phyloP scores from a whole-genome alignment of 768 basidiomycete genomes.

The Trametes coccinea region DNA sequence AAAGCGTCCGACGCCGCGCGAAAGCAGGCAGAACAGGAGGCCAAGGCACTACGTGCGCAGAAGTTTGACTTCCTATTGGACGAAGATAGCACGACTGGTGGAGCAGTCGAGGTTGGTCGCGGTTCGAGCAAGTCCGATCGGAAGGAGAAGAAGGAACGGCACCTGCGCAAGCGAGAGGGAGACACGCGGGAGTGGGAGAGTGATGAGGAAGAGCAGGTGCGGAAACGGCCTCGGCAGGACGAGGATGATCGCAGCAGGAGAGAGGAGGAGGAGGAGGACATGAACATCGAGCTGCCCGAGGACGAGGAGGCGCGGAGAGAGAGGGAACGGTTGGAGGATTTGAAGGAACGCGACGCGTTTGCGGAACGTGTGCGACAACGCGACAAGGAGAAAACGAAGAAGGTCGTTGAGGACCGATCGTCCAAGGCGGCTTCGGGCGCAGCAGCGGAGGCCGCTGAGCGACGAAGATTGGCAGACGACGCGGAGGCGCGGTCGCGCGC shows the following conservation, averaged over 20 bases:
- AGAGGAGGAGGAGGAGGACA: constrained; percentile 42
- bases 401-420: constrained; percentile 89
- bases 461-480: constrained; percentile 77
- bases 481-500: constrained; percentile 45
- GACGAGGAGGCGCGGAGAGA: constrained; percentile 73
- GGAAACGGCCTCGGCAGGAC: constrained; percentile 63
- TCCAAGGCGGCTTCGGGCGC: constrained; percentile 64
- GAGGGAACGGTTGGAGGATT: constrained; percentile 73
- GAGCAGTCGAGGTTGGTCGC: constrained; percentile 39
- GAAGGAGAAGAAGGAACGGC: constrained; percentile 60
- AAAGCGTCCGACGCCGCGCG: constrained; percentile 47
- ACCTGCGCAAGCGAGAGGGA: constrained; percentile 77
- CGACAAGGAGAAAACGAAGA: constrained; percentile 85
- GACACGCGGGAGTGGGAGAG: constrained; percentile 88
- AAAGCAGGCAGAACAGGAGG: constrained; percentile 74
- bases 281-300: constrained; percentile 52
- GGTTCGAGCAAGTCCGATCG: constrained; percentile 36
- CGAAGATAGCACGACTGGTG: constrained; percentile 55
- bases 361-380: constrained; percentile 82
- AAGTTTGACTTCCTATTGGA: constrained; percentile 85
- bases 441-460: constrained; percentile 79
- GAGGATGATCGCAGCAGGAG: constrained; percentile 32
- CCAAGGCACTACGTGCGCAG: constrained; percentile 65
- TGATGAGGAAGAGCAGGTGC: constrained; percentile 78
- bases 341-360: constrained; percentile 90